Evolutionary conservation across 202 grass and related monocot species (phyloP).

Genomic region (Sporobolus alterniflorus): DNA sequence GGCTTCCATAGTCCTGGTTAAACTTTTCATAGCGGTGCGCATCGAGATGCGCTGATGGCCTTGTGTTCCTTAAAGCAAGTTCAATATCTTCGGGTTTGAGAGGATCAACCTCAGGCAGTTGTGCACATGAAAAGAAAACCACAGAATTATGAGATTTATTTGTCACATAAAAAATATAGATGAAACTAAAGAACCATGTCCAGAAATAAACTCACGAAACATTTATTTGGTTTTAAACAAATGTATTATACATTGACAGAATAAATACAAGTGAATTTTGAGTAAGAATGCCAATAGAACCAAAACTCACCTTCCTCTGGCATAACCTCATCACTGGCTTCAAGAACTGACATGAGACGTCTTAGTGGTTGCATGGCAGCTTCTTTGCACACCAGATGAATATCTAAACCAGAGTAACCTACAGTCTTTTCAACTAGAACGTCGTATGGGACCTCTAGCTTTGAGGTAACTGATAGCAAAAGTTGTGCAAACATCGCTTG

Average conservation of each 20-base stretch:
- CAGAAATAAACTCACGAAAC: not conserved
- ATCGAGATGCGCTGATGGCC: slow-evolving; percentile 87
- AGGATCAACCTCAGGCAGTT: slow-evolving; percentile 79
- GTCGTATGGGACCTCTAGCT: slow-evolving; percentile 66
- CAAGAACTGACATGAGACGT: slow-evolving; percentile 78
- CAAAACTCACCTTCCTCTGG: slow-evolving; percentile 74
- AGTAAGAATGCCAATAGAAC: not conserved
- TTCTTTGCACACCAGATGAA: slow-evolving; percentile 97
- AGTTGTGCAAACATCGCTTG: slow-evolving; percentile 85
- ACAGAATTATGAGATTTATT: slow-evolving; percentile 4
- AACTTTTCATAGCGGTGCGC: slow-evolving; percentile 86
- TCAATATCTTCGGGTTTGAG: slow-evolving; percentile 69
- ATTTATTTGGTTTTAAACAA: not conserved
- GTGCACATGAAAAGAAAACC: slow-evolving; percentile 23
- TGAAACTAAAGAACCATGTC: not conserved
- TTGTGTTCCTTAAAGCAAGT: slow-evolving; percentile 82
- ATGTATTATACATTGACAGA: not conserved
- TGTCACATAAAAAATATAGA: not conserved
- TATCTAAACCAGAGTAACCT: slow-evolving; percentile 95
- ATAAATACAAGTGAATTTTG: not conserved
- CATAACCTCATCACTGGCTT: slow-evolving; percentile 55
- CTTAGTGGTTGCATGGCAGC: slow-evolving; percentile 94
- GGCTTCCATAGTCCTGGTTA: slow-evolving; percentile 90
- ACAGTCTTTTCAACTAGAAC: slow-evolving; percentile 75
- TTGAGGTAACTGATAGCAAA: slow-evolving; percentile 50